Percentiles rank a stretch among this genome's conserved stretches.
Evolutionary conservation across 2,329 filamentous ascomycete species (phyloP).

Genomic region (Ilyonectria robusta): DNA sequence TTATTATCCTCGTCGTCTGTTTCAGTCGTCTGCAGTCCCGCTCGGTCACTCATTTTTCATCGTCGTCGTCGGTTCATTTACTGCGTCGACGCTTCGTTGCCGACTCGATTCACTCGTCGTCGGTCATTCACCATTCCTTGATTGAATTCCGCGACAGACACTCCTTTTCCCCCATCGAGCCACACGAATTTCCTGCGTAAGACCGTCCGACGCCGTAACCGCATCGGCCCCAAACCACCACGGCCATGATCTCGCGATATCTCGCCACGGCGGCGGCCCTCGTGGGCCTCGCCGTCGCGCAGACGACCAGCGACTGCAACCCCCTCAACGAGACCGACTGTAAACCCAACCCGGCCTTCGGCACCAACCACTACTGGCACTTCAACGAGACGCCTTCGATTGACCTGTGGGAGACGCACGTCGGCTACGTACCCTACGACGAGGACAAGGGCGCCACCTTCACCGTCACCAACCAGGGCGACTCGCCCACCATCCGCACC

Average conservation of each 20-base stretch:
- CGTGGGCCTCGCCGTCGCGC: constrained; percentile 70
- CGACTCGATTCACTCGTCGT: background rate
- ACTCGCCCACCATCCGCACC: constrained; percentile 84
- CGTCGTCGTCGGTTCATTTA: constrained; percentile 40
- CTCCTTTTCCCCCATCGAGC: background rate
- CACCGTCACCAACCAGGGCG: constrained; percentile 76
- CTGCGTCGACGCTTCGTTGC: constrained; percentile 22
- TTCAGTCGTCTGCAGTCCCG: constrained; percentile 24
- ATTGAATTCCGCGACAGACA: constrained; percentile 5
- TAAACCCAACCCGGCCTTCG: constrained; percentile 79
- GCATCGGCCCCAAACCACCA: background rate
- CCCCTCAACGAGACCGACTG: constrained; percentile 79
- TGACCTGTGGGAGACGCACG: constrained; percentile 78
- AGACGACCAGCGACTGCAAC: constrained; percentile 84
- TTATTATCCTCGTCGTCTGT: background rate
- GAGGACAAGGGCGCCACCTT: constrained; percentile 77
- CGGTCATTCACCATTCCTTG: background rate
- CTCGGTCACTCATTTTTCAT: constrained; percentile 27
- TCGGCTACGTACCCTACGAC: constrained; percentile 75
- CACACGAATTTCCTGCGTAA: constrained; percentile 1
- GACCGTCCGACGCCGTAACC: background rate
- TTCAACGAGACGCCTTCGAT: constrained; percentile 74
- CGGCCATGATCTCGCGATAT: constrained; percentile 46
- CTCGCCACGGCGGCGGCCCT: constrained; percentile 56
- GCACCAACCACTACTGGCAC: constrained; percentile 72